Percentiles rank a stretch among this genome's conserved stretches.
Evolutionary conservation across 768 basidiomycete species (phyloP).

Genomic region (Crassisporium funariophilum): DNA sequence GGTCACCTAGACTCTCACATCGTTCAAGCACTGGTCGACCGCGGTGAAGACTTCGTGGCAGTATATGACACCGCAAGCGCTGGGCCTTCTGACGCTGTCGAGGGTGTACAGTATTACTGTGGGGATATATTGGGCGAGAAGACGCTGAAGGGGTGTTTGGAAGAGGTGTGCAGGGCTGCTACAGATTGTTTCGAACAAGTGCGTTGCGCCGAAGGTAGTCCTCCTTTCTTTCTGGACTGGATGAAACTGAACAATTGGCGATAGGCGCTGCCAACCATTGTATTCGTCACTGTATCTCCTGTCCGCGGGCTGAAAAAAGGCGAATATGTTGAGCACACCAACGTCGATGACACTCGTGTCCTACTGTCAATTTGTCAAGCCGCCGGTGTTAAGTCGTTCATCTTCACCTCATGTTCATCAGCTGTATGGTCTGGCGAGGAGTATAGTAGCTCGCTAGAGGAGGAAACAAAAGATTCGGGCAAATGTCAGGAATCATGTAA

Average conservation of each 20-base stretch:
- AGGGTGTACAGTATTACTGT: constrained; percentile 40
- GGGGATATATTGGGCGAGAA: constrained; percentile 51
- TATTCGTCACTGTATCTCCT: constrained; percentile 60
- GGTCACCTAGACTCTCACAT: constrained; percentile 53
- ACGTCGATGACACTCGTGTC: constrained; percentile 50
- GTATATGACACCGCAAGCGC: constrained; percentile 57
- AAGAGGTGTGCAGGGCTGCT: constrained; percentile 33
- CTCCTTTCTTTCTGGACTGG: background rate
- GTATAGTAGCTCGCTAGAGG: constrained; percentile 51
- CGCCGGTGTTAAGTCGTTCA: constrained; percentile 45
- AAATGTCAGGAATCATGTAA: constrained; percentile 51
- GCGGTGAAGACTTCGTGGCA: constrained; percentile 42
- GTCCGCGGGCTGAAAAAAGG: constrained; percentile 36
- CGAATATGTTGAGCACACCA: constrained; percentile 52
- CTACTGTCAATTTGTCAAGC: constrained; percentile 44
- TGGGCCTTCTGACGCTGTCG: constrained; percentile 37
- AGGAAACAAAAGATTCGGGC: constrained; percentile 43
- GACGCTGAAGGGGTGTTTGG: constrained; percentile 40
- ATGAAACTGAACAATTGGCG: background rate
- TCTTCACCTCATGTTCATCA: constrained; percentile 55
- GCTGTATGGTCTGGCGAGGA: constrained; percentile 50
- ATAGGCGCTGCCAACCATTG: constrained; percentile 40
- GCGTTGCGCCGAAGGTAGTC: no score
- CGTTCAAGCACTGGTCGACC: constrained; percentile 46
- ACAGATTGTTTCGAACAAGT: no score